Evolutionary conservation across 805 yeast genomes (phyloP).

Genomic region (Diddensiella transvaalensis): DNA sequence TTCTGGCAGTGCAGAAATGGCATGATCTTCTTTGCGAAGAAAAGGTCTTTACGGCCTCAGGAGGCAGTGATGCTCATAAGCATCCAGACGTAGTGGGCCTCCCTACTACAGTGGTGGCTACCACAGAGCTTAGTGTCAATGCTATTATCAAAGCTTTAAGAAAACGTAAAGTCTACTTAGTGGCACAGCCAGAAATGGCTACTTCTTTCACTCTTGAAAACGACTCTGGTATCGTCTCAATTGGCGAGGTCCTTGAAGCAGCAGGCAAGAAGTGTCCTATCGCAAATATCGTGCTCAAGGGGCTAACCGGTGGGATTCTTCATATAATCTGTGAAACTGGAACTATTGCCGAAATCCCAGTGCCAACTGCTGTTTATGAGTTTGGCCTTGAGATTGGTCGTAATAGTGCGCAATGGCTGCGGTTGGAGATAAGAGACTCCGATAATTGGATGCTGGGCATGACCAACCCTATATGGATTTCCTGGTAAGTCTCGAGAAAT

Average conservation of each 20-base stretch:
- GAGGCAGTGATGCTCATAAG: constrained; percentile 16
- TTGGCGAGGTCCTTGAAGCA: constrained; percentile 1
- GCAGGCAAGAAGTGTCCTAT: background rate
- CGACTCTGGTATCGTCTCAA: background rate
- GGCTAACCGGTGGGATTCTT: background rate
- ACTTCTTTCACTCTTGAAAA: constrained; percentile 3
- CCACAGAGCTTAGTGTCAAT: constrained; percentile 8
- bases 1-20: constrained; percentile 12
- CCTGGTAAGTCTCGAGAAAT: too few species aligned
- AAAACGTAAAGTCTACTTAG: constrained; percentile 7
- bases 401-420: constrained; percentile 4
- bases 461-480: constrained; percentile 18
- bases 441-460: constrained; percentile 13
- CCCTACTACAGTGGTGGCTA: constrained; percentile 10
- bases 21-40: constrained; percentile 9
- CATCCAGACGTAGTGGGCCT: constrained; percentile 10
- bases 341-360: background rate
- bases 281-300: background rate
- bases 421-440: constrained; percentile 7
- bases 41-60: constrained; percentile 8
- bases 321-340: background rate
- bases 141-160: constrained; percentile 9
- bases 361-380: background rate
- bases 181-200: background rate
- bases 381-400: too few species aligned